Evolutionary conservation across 1,284 basidiomycete genomes (phyloP).

Genomic region (Termitomyces sp.): DNA sequence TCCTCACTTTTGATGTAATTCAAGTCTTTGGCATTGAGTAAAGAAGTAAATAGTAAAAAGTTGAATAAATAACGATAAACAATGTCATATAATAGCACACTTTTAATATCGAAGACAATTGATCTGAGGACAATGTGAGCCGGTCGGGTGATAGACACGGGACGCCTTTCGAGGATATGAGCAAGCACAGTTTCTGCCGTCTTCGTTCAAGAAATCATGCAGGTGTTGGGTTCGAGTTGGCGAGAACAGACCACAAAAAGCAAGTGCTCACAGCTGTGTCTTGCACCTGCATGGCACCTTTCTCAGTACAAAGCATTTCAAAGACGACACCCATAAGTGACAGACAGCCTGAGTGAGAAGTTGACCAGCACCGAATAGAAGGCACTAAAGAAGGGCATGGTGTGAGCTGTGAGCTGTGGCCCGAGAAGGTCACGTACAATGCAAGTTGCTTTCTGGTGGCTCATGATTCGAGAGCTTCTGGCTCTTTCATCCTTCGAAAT

Average conservation of each 20-base stretch:
- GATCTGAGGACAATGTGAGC: slow-evolving; percentile 25
- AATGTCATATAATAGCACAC: no score
- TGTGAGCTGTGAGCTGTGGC: not conserved
- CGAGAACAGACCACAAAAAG: not conserved
- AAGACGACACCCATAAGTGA: not conserved
- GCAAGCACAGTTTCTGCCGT: slow-evolving; percentile 34
- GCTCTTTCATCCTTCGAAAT: slow-evolving; percentile 20
- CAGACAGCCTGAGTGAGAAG: not conserved
- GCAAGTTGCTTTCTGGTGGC: not conserved
- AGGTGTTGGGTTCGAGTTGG: not conserved
- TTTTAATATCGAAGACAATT: slow-evolving; percentile 26
- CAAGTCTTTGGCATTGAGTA: no score
- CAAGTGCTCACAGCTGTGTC: slow-evolving; percentile 26
- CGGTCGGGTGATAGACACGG: slow-evolving; percentile 21
- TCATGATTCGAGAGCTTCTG: slow-evolving; percentile 17
- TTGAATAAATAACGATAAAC: no score
- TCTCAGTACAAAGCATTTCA: not conserved
- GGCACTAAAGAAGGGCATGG: slow-evolving; percentile 20
- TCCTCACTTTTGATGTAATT: no score
- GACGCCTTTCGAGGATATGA: slow-evolving; percentile 27
- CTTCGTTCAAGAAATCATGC: slow-evolving; percentile 13
- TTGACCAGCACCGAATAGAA: slow-evolving; percentile 32
- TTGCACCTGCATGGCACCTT: slow-evolving; percentile 33
- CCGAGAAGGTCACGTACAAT: slow-evolving; percentile 1
- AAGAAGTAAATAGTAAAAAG: no score